Conservation (phyloP, 163 green algal species). For the Volvox carteri region DNA sequence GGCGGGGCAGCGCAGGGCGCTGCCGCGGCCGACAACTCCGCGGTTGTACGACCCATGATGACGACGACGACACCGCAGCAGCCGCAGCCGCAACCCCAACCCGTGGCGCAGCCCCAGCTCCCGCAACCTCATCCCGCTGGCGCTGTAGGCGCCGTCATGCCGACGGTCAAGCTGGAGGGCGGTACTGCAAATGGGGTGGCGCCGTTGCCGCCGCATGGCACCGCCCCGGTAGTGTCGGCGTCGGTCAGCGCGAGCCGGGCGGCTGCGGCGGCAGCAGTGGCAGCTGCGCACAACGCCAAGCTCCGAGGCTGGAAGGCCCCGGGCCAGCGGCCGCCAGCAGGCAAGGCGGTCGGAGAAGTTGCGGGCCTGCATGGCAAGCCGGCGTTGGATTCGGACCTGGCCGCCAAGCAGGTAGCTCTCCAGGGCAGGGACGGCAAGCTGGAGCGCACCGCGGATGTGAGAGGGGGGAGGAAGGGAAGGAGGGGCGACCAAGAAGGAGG, state of each 20-base stretch:
- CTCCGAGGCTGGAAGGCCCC: neutral
- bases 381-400: neutral
- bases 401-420: neutral
- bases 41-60: neutral
- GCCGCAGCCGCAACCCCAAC: neutral
- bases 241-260: neutral
- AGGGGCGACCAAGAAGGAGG: neutral
- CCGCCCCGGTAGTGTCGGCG: neutral
- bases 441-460: neutral
- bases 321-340: neutral
- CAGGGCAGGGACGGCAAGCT: neutral
- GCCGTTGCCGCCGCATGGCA: neutral
- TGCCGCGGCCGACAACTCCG: neutral
- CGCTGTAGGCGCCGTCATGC: neutral
- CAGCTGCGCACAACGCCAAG: constrained; percentile 9
- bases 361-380: neutral
- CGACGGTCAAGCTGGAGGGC: neutral
- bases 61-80: neutral
- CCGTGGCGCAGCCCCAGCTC: neutral
- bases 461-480: neutral
- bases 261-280: neutral
- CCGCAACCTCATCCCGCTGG: neutral
- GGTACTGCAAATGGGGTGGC: neutral
- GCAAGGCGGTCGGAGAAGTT: neutral
- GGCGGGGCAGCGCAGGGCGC: neutral